Evolutionary conservation across 106 monocot genomes (phyloP).

Genomic region (Dioscorea alata): DNA sequence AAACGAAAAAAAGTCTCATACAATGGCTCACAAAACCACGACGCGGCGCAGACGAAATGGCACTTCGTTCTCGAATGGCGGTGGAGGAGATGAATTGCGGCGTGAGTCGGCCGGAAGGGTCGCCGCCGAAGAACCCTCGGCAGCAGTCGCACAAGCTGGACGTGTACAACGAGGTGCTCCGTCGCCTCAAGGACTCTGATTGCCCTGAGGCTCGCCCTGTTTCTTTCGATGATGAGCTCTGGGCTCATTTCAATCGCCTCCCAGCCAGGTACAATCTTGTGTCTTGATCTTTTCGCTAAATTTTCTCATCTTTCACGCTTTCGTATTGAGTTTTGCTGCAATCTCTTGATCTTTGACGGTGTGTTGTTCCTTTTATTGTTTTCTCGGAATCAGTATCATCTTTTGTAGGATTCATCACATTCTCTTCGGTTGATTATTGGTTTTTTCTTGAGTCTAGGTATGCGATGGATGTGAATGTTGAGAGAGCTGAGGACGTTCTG

Average conservation of each 20-base stretch:
- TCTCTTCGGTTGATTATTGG: not conserved
- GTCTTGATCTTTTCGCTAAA: too few relatives aligned
- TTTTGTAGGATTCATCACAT: too few relatives aligned
- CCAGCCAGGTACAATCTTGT: constrained; percentile 46
- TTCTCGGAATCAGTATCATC: too few relatives aligned
- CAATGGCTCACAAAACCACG: too few relatives aligned
- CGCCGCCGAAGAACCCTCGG: constrained; percentile 25
- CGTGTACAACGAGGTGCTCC: constrained; percentile 61
- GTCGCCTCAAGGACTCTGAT: constrained; percentile 42
- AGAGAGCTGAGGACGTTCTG: constrained; percentile 81
- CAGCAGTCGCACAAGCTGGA: constrained; percentile 62
- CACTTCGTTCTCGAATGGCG: too few relatives aligned
- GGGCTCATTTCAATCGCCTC: constrained; percentile 89
- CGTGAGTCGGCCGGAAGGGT: not conserved
- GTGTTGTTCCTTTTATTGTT: not conserved
- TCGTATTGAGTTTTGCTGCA: not conserved
- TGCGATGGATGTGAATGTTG: constrained; percentile 84
- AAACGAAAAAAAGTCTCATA: too few relatives aligned
- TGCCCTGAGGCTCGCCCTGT: constrained; percentile 21
- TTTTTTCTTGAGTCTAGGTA: constrained; percentile 32
- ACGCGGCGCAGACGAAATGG: too few relatives aligned
- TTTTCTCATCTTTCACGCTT: too few relatives aligned
- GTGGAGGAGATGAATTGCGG: not conserved
- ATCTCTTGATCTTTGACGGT: not conserved
- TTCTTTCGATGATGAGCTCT: constrained; percentile 71